Base-by-base conservation (phyloP, 2,329 filamentous ascomycete genomes). In the Botrytis pseudocinerea region DNA sequence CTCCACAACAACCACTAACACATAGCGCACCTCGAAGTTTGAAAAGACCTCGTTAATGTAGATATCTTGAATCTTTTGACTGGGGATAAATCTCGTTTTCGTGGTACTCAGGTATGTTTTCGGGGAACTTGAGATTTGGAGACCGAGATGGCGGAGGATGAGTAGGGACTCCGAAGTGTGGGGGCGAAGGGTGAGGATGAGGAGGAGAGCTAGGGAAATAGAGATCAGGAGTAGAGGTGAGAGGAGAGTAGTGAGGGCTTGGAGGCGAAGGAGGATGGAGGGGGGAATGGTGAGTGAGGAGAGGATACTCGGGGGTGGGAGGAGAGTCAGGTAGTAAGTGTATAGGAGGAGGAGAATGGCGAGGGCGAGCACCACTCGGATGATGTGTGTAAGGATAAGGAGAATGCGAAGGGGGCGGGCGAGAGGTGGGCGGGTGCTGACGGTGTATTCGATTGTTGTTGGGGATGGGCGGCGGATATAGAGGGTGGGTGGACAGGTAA, bases 41-140 rank as follows among this genome's bases (percentile, higher is more conserved):
- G 89, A 90, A 82, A 98, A 98, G 5, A 95, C 96, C 85, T 99
- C 96, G 81, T 98, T 94, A 69, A 99, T 93, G 71, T 98, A 89
- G 73, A 99, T 91, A 81, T 99, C 96, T 80, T 93, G 93, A 73
- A 99, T 97, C 82, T 93, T 91, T 62, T 92, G 93, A 0, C 95
- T 97, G 0, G 96, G 95, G 74, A 99, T 98, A 82, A 93, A 93
- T 68, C 90, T 85, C n/a, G 90, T 92, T 1, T 87, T 85, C 3
- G 88, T 83, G 14, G 85, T 85, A 54, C 86, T 86, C 10, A 95
- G 85, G 79, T 93, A 94, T 14, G 90, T 92, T 1, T 87, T 82
- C 14, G 91, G 90, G 42, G 89, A 91, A 1, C 91, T 92, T 12
- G 89, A 91, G 4, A 94, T 98, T 84, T 99, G 96, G 70, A 99